phyloP scores from a whole-genome alignment of 257 asterid genomes.

The Gentiana macrophylla region DNA sequence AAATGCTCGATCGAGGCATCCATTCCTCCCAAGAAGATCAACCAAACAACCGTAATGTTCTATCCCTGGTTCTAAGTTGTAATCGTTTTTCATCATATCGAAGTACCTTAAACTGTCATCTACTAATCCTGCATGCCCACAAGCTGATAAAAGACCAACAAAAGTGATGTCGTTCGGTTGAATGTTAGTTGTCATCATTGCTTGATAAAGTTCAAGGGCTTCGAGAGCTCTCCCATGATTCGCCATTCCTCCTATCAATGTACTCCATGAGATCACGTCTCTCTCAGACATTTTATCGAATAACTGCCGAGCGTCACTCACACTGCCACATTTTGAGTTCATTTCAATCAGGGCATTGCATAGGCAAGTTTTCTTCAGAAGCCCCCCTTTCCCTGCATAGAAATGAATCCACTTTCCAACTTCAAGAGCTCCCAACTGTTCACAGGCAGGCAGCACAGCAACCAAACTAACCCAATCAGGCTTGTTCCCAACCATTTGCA shows the following conservation, averaged over 20 bases:
- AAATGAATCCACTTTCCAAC: conserved; percentile 71
- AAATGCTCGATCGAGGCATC: conserved; percentile 48
- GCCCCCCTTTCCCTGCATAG: conserved; percentile 38
- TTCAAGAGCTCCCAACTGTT: conserved; percentile 62
- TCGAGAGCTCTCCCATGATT: conserved; percentile 68
- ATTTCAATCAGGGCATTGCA: conserved; percentile 75
- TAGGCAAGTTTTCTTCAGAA: conserved; percentile 32
- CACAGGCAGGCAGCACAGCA: conserved; percentile 59
- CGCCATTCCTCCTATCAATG: conserved; percentile 65
- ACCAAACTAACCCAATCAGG: conserved; percentile 79
- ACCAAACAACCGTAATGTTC: conserved; percentile 74
- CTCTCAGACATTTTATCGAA: conserved; percentile 34
- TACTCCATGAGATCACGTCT: conserved; percentile 76
- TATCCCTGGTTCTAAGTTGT: conserved; percentile 42
- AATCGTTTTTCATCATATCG: conserved; percentile 36
- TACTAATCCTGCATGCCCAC: conserved; percentile 60
- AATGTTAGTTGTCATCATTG: conserved; percentile 38
- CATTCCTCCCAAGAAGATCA: conserved; percentile 65
- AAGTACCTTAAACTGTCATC: conserved; percentile 51
- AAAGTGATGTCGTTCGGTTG: conserved; percentile 70
- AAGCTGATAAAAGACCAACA: conserved; percentile 68
- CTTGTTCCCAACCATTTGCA: conserved; percentile 53
- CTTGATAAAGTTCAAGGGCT: conserved; percentile 38
- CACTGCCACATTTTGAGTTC: conserved; percentile 73
- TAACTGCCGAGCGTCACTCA: conserved; percentile 47